A percentile compares a stretch with the other conserved stretches of the same genome.
These are phyloP conservation scores for Neonectria ditissima DNA, from an alignment of 2,329 filamentous ascomycete genomes.

Conservation along the genomic window DNA sequence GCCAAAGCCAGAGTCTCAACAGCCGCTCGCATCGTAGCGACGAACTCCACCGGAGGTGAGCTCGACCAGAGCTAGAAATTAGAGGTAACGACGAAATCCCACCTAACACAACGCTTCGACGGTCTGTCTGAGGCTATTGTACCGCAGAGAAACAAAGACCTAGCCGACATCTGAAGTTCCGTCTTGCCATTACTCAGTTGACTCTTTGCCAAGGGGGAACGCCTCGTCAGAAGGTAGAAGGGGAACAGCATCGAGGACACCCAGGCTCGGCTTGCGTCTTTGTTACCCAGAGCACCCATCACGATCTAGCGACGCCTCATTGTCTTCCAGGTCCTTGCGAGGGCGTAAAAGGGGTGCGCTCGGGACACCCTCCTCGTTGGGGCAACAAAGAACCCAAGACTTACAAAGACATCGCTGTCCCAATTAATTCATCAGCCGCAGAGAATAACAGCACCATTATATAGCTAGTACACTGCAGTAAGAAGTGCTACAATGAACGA, in stretches of 20 bases:
- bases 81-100: not conserved
- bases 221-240: not conserved
- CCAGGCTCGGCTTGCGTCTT: not conserved
- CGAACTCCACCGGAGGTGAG: not conserved
- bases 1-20: not conserved
- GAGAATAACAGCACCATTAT: not conserved
- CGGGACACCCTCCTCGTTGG: not conserved
- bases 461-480: not conserved
- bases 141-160: not conserved
- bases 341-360: not conserved
- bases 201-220: not conserved
- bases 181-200: not conserved
- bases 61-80: not conserved
- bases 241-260: not conserved
- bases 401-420: not conserved
- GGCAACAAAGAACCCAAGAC: not conserved
- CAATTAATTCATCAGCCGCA: not conserved
- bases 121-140: not conserved
- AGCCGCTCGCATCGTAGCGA: not conserved
- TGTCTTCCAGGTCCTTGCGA: not conserved
- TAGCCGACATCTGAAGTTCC: not conserved
- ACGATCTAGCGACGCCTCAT: not conserved
- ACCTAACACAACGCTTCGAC: not conserved
- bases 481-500: not conserved
- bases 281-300: not conserved